These are phyloP conservation scores for Malus asiatica DNA, from an alignment of 306 rosid genomes.

Conservation along the genomic window DNA sequence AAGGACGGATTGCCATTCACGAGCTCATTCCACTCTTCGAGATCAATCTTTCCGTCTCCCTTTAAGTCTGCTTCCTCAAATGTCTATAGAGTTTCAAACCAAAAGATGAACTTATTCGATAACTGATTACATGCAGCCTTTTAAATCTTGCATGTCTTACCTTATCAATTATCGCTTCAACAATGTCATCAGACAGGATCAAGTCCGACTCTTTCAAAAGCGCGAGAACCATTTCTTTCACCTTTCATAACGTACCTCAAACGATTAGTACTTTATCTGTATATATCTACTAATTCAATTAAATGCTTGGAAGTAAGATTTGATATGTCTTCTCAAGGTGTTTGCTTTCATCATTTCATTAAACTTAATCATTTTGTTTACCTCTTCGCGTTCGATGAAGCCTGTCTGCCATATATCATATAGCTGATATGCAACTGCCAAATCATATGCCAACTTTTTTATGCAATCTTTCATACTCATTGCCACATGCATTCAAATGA, in stretches of 20 bases:
- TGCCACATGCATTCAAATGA: not conserved
- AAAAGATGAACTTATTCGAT: not conserved
- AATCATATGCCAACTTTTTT: not conserved
- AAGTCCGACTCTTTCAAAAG: constrained; percentile 44
- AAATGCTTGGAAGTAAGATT: not conserved
- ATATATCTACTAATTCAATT: not conserved
- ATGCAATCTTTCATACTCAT: not conserved
- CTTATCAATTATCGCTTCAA: constrained; percentile 44
- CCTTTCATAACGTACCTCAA: constrained; percentile 13
- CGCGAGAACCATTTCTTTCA: constrained; percentile 47
- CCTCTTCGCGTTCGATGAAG: constrained; percentile 49
- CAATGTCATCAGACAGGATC: constrained; percentile 39
- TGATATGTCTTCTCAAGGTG: not conserved
- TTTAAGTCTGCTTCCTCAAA: constrained; percentile 48
- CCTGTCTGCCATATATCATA: constrained; percentile 43
- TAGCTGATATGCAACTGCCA: constrained; percentile 52
- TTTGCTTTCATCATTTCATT: not conserved
- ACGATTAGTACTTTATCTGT: not conserved
- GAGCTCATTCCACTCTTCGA: constrained; percentile 35
- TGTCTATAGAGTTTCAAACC: constrained; percentile 20
- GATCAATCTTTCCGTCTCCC: constrained; percentile 54
- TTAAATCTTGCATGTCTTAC: constrained; percentile 7
- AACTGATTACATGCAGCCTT: not conserved
- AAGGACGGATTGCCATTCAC: constrained; percentile 45
- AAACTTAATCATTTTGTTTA: constrained; percentile 1